Evolutionary conservation across 2,329 filamentous ascomycete genomes (phyloP), one percentile per base, ranked within the genome.

Genomic region (Ophiostoma triangulosporum): DNA sequence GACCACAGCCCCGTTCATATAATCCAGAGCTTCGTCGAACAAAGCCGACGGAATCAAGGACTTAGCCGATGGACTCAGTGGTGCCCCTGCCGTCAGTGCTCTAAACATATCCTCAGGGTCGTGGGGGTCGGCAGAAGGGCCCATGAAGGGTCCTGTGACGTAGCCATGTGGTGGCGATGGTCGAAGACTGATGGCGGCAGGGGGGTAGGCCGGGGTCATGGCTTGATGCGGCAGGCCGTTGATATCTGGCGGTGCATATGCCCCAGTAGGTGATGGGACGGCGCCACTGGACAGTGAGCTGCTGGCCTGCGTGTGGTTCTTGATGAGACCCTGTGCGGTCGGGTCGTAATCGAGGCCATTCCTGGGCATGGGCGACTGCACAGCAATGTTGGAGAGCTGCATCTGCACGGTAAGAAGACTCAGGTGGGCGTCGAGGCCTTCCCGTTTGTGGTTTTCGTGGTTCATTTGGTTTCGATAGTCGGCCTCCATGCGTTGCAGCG

Each of bases 21-120:
- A 43, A 57, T 62, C 66, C 36, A 62, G 64, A 53, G 57, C 54
- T 54, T 56, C 81, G 36, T 82, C 74, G 43, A 62, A 61, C 4
- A 84, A 69, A 56, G 78, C 80, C 1, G 86, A 85, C 0, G 87
- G 87, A 15, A 94, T 69, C 3, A 91, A 71, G 15, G 83, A 77
- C 27, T 84, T 81, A 2, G 86, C 87, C 4, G 84, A 85, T 1
- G 87, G 87, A 61, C 85, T 90, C 64, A 91, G 77, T 1, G 84
- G 84, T 2, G 84, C 86, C 27, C 78, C 81, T 17, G 74, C 76
- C 3, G 75, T 80, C 33, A 84, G 64, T 17, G 73, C 73, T 55
- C 78, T 78, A 4, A 83, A 68, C 17, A 84, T 81, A 1, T 79
- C 75, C 31, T 86, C 83, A 6, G 81, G 65, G 61, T 57, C 72